A percentile compares a stretch with the other conserved stretches of the same genome.
These are phyloP conservation scores for Coemansia sp. DNA, from an alignment of 192 early-diverging fungal genomes.

Conservation along the genomic window DNA sequence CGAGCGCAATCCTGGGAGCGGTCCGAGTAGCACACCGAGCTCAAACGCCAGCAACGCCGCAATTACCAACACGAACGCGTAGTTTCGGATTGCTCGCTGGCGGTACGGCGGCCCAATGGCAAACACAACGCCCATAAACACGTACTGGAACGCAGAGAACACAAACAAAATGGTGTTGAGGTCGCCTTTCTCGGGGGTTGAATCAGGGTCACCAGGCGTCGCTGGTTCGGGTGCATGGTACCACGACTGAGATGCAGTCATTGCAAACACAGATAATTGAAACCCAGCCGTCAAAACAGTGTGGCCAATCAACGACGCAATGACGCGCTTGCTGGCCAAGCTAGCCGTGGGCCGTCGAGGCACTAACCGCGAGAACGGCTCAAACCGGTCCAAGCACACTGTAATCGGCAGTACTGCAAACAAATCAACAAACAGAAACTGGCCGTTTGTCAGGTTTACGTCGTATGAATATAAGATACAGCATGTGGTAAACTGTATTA, in stretches of 20 bases:
- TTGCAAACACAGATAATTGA: conserved; percentile 70
- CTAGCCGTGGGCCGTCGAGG: conserved; percentile 83
- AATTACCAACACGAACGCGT: conserved; percentile 24
- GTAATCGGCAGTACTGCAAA: conserved; percentile 84
- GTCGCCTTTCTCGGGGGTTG: conserved; percentile 63
- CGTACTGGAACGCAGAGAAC: conserved; percentile 87
- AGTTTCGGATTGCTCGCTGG: conserved; percentile 75
- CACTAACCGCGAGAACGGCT: conserved; percentile 67
- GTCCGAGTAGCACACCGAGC: conserved; percentile 40
- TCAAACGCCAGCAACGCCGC: conserved; percentile 27
- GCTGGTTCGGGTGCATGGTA: conserved; percentile 55
- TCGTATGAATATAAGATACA: conserved; percentile 84
- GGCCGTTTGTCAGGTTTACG: conserved; percentile 84
- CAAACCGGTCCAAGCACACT: conserved; percentile 80
- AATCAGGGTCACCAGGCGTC: conserved; percentile 55
- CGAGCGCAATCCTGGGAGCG: conserved; percentile 29
- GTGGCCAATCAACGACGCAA: conserved; percentile 84
- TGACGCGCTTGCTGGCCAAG: conserved; percentile 81
- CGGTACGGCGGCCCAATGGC: conserved; percentile 94
- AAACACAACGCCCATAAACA: conserved; percentile 86
- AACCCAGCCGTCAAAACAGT: conserved; percentile 76
- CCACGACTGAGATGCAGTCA: conserved; percentile 75
- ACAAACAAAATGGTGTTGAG: conserved; percentile 84
- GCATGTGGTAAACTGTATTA: conserved; percentile 96
- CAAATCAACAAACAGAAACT: conserved; percentile 93